These are phyloP conservation scores for Scheffersomyces cryptocercus DNA, from an alignment of 1,139 yeast genomes.

Conservation along the genomic window DNA sequence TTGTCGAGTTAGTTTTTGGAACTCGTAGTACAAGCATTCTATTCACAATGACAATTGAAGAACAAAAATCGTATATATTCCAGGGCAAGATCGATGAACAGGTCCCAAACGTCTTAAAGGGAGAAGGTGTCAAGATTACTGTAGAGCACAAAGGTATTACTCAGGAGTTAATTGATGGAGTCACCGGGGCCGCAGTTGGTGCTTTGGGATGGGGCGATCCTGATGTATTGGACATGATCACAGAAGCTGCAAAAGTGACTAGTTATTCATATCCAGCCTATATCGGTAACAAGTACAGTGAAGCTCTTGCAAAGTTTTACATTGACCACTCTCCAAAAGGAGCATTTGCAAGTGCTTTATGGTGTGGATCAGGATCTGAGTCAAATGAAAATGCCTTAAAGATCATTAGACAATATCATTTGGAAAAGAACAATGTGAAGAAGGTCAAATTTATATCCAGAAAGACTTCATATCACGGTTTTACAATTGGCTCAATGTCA, in stretches of 20 bases:
- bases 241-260: slow-evolving; percentile 46
- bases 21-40: neutral
- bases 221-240: slow-evolving; percentile 50
- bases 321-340: slow-evolving; percentile 55
- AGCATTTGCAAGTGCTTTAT: slow-evolving; percentile 54
- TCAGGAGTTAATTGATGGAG: slow-evolving; percentile 48
- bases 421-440: slow-evolving; percentile 49
- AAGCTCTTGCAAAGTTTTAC: slow-evolving; percentile 53
- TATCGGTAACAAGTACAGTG: slow-evolving; percentile 46
- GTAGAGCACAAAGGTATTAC: slow-evolving; percentile 47
- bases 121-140: slow-evolving; percentile 51
- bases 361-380: slow-evolving; percentile 64
- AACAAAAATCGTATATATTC: slow-evolving; percentile 33
- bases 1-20: neutral
- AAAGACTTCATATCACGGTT: slow-evolving; percentile 59
- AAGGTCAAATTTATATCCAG: slow-evolving; percentile 55
- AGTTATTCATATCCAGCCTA: slow-evolving; percentile 49
- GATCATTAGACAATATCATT: slow-evolving; percentile 55
- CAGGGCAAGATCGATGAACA: slow-evolving; percentile 41
- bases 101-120: slow-evolving; percentile 45
- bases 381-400: slow-evolving; percentile 61
- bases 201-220: slow-evolving; percentile 61
- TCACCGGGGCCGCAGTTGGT: slow-evolving; percentile 69
- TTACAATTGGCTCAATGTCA: slow-evolving; percentile 55
- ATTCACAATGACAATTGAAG: slow-evolving; percentile 3